phyloP scores from a whole-genome alignment of 169 alveolate genomes.

The Theileria equi region DNA sequence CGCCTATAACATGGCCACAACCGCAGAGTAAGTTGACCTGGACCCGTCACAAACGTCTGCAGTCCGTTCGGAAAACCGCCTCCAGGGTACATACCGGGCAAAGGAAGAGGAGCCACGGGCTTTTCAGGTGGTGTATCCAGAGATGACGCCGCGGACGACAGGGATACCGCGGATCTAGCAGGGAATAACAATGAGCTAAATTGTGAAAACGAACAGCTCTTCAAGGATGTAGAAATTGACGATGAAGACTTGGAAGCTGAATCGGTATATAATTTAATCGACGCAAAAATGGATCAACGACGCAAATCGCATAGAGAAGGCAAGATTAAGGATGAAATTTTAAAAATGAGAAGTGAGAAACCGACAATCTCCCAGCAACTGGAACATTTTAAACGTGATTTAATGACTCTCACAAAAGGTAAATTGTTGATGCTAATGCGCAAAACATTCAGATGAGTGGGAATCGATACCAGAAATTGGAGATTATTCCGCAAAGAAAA shows the following conservation, averaged over 20 bases:
- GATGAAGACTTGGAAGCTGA: slow-evolving; percentile 93
- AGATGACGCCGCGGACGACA: slow-evolving; percentile 85
- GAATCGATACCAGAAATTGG: slow-evolving; percentile 94
- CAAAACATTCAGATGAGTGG: slow-evolving; percentile 89
- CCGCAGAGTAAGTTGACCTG: slow-evolving; percentile 36
- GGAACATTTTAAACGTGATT: slow-evolving; percentile 53
- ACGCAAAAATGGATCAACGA: slow-evolving; percentile 87
- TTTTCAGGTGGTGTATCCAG: slow-evolving; percentile 97
- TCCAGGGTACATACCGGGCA: slow-evolving; percentile 93
- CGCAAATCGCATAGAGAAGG: slow-evolving; percentile 86
- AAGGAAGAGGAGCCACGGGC: slow-evolving; percentile 97
- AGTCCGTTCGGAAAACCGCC: slow-evolving; percentile 93
- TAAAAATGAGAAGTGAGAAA: slow-evolving; percentile 83
- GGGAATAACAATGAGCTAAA: slow-evolving; percentile 90
- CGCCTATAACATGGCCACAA: slow-evolving; percentile 21
- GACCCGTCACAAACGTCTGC: background rate
- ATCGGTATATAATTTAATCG: slow-evolving; percentile 85
- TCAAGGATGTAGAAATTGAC: slow-evolving; percentile 85
- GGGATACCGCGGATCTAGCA: slow-evolving; percentile 76
- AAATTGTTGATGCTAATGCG: slow-evolving; percentile 65
- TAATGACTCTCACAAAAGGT: slow-evolving; percentile 41
- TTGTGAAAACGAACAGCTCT: slow-evolving; percentile 86
- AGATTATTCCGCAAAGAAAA: slow-evolving; percentile 79
- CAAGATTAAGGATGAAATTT: slow-evolving; percentile 81
- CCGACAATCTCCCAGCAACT: slow-evolving; percentile 68